phyloP scores from a whole-genome alignment of 2,329 filamentous ascomycete species.

The Ophiostoma tasmaniense region DNA sequence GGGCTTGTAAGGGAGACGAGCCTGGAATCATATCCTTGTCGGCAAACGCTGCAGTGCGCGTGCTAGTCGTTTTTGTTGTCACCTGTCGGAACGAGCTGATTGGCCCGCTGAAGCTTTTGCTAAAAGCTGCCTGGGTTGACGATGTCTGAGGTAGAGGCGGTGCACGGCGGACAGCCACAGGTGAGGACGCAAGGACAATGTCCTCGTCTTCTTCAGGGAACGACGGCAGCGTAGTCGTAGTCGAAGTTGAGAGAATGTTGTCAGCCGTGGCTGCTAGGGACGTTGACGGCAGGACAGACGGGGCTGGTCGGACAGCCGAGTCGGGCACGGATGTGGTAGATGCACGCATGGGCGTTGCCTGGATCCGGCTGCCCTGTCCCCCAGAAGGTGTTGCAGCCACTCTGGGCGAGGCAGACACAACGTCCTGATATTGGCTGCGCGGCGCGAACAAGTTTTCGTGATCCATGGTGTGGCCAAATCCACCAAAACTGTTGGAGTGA shows the following conservation, averaged over 20 bases:
- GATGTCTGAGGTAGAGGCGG: not conserved
- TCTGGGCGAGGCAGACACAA: constrained; percentile 15
- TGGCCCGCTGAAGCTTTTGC: not conserved
- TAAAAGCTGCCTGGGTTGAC: not conserved
- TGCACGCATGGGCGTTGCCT: constrained; percentile 23
- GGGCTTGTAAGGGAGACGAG: constrained; percentile 19
- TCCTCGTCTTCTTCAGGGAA: constrained; percentile 11
- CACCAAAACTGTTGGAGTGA: constrained; percentile 23
- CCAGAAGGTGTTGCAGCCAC: constrained; percentile 21
- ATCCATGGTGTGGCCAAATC: not conserved
- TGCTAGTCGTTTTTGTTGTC: not conserved
- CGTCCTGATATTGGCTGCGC: not conserved
- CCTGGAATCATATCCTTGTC: constrained; percentile 13
- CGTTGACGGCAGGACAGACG: not conserved
- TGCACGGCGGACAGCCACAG: not conserved
- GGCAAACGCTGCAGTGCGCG: not conserved
- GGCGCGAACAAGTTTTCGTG: not conserved
- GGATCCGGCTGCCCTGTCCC: constrained; percentile 19
- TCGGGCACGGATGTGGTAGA: constrained; percentile 17
- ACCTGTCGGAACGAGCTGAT: not conserved
- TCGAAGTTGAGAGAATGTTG: not conserved
- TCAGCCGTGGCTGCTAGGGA: not conserved
- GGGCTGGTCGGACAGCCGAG: constrained; percentile 6
- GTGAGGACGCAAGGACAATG: constrained; percentile 4
- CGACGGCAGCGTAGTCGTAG: not conserved